These are phyloP conservation scores for Baeospora myosura DNA, from an alignment of 1,284 basidiomycete species.

Conservation along the genomic window DNA sequence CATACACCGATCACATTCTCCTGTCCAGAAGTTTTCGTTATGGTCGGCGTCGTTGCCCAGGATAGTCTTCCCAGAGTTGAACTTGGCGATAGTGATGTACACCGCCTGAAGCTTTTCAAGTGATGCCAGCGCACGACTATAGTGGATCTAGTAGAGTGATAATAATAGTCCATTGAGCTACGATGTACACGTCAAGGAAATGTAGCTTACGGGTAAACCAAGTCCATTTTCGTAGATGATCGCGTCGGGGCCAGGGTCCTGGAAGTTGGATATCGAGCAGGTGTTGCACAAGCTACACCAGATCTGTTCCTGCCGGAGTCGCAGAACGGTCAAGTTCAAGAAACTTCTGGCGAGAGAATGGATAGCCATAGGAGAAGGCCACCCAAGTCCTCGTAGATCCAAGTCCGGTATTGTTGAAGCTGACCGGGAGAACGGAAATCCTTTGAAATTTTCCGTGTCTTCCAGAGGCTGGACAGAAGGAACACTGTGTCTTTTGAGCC, in stretches of 20 bases:
- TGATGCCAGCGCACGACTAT: slow-evolving; percentile 19
- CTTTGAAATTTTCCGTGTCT: no score
- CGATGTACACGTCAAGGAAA: neutral
- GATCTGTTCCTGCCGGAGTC: no score
- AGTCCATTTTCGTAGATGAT: slow-evolving; percentile 23
- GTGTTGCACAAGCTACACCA: neutral
- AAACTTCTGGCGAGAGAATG: neutral
- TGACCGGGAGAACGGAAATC: neutral
- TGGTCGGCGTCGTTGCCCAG: slow-evolving; percentile 11
- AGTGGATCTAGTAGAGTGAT: slow-evolving; percentile 21
- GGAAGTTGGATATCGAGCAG: slow-evolving; percentile 21
- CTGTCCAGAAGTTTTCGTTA: slow-evolving; percentile 24
- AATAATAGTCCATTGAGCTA: neutral
- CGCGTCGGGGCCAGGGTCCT: slow-evolving; percentile 17
- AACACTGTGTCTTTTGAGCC: neutral
- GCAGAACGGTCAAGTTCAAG: neutral
- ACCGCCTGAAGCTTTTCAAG: slow-evolving; percentile 23
- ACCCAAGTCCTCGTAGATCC: neutral
- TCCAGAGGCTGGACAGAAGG: neutral
- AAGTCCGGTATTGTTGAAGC: neutral
- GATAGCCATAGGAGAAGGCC: neutral
- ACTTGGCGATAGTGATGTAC: slow-evolving; percentile 20
- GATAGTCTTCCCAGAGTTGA: slow-evolving; percentile 16
- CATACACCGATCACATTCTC: slow-evolving; percentile 31
- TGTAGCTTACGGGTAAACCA: slow-evolving; percentile 25